These are phyloP conservation scores for Starmera dryadoides DNA, from an alignment of 805 yeast species.

Conservation along the genomic window DNA sequence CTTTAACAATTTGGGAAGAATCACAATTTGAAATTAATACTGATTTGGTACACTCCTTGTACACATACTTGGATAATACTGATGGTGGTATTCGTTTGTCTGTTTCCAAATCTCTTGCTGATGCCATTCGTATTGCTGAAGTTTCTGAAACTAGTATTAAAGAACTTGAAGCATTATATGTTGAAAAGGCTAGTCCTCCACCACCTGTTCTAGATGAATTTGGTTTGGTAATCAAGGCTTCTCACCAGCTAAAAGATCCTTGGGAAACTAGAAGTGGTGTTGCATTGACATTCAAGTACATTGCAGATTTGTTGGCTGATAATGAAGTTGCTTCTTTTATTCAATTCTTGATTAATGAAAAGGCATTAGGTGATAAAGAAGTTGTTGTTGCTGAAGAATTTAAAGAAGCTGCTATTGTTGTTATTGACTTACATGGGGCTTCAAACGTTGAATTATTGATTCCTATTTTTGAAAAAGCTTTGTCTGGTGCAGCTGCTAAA, in stretches of 20 bases:
- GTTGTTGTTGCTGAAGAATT: constrained; percentile 69
- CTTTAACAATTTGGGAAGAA: constrained; percentile 82
- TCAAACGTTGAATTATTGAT: constrained; percentile 63
- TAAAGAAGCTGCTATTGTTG: constrained; percentile 81
- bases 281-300: constrained; percentile 58
- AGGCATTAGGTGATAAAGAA: constrained; percentile 72
- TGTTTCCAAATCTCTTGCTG: constrained; percentile 61
- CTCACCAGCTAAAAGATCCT: constrained; percentile 56
- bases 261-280: constrained; percentile 86
- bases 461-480: constrained; percentile 70
- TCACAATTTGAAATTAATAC: constrained; percentile 45
- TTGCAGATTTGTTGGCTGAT: constrained; percentile 34
- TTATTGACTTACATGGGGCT: constrained; percentile 62
- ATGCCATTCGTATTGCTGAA: constrained; percentile 36
- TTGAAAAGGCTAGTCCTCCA: constrained; percentile 60
- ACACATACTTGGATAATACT: constrained; percentile 40
- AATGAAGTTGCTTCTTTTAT: constrained; percentile 46
- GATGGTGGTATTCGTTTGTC: constrained; percentile 70
- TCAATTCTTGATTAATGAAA: constrained; percentile 50
- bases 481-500: constrained; percentile 32
- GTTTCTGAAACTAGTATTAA: constrained; percentile 26
- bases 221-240: constrained; percentile 65
- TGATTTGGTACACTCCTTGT: constrained; percentile 38
- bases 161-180: constrained; percentile 48
- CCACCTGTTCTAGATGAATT: constrained; percentile 71